Conservation (phyloP, 306 rosid species). For the Vigna nakashimae region DNA sequence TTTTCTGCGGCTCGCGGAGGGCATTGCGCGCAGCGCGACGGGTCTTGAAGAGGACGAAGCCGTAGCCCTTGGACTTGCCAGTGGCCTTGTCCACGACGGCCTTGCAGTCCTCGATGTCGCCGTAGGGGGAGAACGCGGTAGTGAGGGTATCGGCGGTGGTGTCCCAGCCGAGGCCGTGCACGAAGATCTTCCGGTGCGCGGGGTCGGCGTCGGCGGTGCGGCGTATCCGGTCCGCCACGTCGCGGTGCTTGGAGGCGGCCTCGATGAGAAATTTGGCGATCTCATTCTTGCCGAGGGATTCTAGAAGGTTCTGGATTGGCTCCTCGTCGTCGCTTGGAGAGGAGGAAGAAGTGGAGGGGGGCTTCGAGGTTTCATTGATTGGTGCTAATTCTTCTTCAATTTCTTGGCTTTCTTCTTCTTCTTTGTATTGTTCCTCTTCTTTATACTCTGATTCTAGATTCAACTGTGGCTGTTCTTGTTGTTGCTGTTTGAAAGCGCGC, state of each 20-base stretch:
- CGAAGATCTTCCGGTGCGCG: conserved; percentile 77
- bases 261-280: conserved; percentile 54
- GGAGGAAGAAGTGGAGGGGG: neutral
- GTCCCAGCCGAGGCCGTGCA: conserved; percentile 86
- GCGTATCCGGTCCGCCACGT: conserved; percentile 66
- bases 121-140: conserved; percentile 61
- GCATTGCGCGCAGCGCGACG: conserved; percentile 72
- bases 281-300: conserved; percentile 70
- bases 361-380: neutral
- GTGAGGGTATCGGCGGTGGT: conserved; percentile 62
- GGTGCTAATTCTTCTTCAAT: neutral
- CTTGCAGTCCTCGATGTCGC: conserved; percentile 78
- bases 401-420: neutral
- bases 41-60: conserved; percentile 70
- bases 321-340: conserved; percentile 56
- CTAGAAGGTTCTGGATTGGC: conserved; percentile 65
- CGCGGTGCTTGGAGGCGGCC: conserved; percentile 64
- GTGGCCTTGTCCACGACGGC: conserved; percentile 76
- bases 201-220: conserved; percentile 70
- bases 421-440: neutral
- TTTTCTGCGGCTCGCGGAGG: conserved; percentile 72
- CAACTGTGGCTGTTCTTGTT: neutral
- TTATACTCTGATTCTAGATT: neutral
- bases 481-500: neutral
- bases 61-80: conserved; percentile 83